These are phyloP conservation scores for Epipyxis sp. DNA, from an alignment of 108 stramenopile species.

Conservation along the genomic window DNA sequence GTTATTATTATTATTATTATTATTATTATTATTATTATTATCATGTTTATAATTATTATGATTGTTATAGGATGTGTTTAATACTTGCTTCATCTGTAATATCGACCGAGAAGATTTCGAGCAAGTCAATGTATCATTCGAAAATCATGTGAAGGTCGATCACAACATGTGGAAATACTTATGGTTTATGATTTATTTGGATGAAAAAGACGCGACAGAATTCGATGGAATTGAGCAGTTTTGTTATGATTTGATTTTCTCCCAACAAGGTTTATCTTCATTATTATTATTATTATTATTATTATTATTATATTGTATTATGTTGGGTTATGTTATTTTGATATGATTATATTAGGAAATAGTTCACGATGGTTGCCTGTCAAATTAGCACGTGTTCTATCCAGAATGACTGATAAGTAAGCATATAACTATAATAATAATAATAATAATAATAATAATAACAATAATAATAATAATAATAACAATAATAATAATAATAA, in stretches of 20 bases:
- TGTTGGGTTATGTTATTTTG: too few relatives aligned
- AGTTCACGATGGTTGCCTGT: constrained; percentile 3
- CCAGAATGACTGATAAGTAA: neutral
- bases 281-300: too few relatives aligned
- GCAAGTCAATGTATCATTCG: neutral
- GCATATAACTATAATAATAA: too few relatives aligned
- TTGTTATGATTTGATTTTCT: neutral
- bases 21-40: too few relatives aligned
- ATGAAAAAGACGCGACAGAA: neutral
- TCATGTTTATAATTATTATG: too few relatives aligned
- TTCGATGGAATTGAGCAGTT: constrained; percentile 16
- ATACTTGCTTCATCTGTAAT: constrained; percentile 22
- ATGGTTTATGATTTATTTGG: constrained; percentile 23
- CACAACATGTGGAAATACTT: constrained; percentile 29
- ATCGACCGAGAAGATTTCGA: constrained; percentile 19
- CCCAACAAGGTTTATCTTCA: too few relatives aligned
- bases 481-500: too few relatives aligned
- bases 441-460: too few relatives aligned
- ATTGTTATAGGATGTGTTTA: neutral
- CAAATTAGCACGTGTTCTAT: neutral
- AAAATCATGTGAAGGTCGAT: neutral
- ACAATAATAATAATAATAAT: too few relatives aligned
- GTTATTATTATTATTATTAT: too few relatives aligned
- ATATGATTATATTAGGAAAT: too few relatives aligned
- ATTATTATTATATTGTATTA: too few relatives aligned